These are phyloP conservation scores for Diplodia mutila DNA, from an alignment of 2,329 filamentous ascomycete genomes.

Conservation along the genomic window DNA sequence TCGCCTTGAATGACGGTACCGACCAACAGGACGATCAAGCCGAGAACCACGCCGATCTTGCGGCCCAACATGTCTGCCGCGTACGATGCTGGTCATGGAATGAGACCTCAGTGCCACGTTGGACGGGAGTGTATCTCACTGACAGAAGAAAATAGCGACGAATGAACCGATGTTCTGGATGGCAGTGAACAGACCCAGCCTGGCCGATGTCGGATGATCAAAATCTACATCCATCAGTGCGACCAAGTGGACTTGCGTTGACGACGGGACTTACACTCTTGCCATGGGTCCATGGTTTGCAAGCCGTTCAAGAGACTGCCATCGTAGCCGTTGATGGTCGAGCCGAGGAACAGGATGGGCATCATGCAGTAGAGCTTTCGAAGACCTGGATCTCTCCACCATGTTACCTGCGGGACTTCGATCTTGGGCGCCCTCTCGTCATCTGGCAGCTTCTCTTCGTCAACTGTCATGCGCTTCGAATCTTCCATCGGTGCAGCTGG, in stretches of 20 bases:
- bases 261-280: conserved; percentile 42
- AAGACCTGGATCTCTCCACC: conserved; percentile 38
- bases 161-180: conserved; percentile 55
- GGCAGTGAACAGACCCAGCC: conserved; percentile 53
- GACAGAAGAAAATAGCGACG: conserved; percentile 48
- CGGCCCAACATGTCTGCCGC: conserved; percentile 40
- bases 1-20: conserved; percentile 55
- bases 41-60: conserved; percentile 58
- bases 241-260: not conserved
- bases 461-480: not conserved
- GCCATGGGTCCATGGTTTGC: conserved; percentile 52
- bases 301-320: conserved; percentile 55
- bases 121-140: conserved; percentile 37
- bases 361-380: conserved; percentile 38
- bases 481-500: not conserved
- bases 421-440: not conserved
- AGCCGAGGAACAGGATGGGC: conserved; percentile 37
- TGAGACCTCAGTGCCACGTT: conserved; percentile 28
- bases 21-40: conserved; percentile 56
- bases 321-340: conserved; percentile 53
- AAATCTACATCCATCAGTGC: conserved; percentile 30
- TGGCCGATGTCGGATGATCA: conserved; percentile 36
- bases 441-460: conserved; percentile 6
- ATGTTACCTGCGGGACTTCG: conserved; percentile 39
- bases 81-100: not conserved